Conservation (phyloP, 352 stramenopile species). For the Pseudoperonospora humuli region DNA sequence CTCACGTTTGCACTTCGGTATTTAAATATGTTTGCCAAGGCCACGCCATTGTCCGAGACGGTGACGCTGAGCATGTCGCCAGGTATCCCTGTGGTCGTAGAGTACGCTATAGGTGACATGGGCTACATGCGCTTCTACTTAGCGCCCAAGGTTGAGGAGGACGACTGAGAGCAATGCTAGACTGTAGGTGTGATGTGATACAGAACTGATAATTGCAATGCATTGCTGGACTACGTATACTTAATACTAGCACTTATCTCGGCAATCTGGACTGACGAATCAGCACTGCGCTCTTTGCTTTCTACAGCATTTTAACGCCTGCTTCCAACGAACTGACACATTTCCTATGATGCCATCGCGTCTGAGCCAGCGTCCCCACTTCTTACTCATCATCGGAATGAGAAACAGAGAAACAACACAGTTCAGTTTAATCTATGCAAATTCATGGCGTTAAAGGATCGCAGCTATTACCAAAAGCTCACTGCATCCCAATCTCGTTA, state of each 20-base stretch:
- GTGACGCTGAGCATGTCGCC: conserved; percentile 97
- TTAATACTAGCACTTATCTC: neutral
- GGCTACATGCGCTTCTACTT: conserved; percentile 99
- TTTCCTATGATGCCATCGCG: too few relatives aligned
- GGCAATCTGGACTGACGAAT: too few relatives aligned
- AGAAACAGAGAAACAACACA: too few relatives aligned
- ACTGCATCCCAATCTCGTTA: too few relatives aligned
- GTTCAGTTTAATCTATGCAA: too few relatives aligned
- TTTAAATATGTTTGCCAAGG: conserved; percentile 99
- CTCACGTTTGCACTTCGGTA: conserved; percentile 99
- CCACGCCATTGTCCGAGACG: conserved; percentile 90
- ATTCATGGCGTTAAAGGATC: too few relatives aligned
- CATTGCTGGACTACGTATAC: neutral
- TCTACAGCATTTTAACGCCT: too few relatives aligned
- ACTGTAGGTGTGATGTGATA: neutral
- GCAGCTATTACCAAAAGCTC: too few relatives aligned
- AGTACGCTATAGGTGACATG: conserved; percentile 97
- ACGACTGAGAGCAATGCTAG: conserved; percentile 67
- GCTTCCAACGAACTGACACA: too few relatives aligned
- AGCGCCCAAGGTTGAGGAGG: conserved; percentile 99
- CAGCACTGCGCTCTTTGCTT: too few relatives aligned
- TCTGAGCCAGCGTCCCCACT: too few relatives aligned
- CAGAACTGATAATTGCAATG: neutral
- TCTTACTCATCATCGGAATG: too few relatives aligned
- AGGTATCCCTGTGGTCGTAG: conserved; percentile 96